Conservation (phyloP, 805 yeast species). For the Wickerhamiella domercqiae region DNA sequence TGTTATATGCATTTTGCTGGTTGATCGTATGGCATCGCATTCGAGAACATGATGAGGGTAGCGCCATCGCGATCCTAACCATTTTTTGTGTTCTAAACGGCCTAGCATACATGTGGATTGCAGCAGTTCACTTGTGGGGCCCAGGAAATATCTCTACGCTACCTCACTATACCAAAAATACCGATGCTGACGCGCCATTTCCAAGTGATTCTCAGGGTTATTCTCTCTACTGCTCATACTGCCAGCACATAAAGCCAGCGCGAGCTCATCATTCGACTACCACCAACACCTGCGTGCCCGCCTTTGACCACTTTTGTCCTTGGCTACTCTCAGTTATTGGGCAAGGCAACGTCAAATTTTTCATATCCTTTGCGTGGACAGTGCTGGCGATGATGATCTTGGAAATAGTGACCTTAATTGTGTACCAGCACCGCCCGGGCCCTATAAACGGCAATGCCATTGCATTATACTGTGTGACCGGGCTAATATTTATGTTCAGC, state of each 20-base stretch:
- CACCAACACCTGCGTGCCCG: slow-evolving; percentile 42
- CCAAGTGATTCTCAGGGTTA: slow-evolving; percentile 57
- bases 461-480: slow-evolving; percentile 31
- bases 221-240: slow-evolving; percentile 60
- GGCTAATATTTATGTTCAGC: slow-evolving; percentile 33
- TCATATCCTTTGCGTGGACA: slow-evolving; percentile 33
- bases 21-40: slow-evolving; percentile 12
- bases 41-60: slow-evolving; percentile 5
- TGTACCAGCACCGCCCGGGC: slow-evolving; percentile 20
- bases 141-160: slow-evolving; percentile 36
- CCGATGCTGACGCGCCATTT: slow-evolving; percentile 26
- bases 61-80: slow-evolving; percentile 13
- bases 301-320: slow-evolving; percentile 72
- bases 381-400: slow-evolving; percentile 27
- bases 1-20: slow-evolving; percentile 15
- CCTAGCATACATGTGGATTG: slow-evolving; percentile 28
- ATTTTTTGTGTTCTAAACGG: slow-evolving; percentile 9
- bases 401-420: slow-evolving; percentile 27
- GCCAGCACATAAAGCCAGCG: slow-evolving; percentile 48
- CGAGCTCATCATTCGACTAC: slow-evolving; percentile 58
- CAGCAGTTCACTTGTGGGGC: slow-evolving; percentile 31
- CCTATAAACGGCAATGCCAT: slow-evolving; percentile 35
- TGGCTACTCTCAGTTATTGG: slow-evolving; percentile 70
- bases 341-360: slow-evolving; percentile 42
- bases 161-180: slow-evolving; percentile 4